Evolutionary conservation across 257 asterid species (phyloP).

Genomic region (Rhazya stricta): DNA sequence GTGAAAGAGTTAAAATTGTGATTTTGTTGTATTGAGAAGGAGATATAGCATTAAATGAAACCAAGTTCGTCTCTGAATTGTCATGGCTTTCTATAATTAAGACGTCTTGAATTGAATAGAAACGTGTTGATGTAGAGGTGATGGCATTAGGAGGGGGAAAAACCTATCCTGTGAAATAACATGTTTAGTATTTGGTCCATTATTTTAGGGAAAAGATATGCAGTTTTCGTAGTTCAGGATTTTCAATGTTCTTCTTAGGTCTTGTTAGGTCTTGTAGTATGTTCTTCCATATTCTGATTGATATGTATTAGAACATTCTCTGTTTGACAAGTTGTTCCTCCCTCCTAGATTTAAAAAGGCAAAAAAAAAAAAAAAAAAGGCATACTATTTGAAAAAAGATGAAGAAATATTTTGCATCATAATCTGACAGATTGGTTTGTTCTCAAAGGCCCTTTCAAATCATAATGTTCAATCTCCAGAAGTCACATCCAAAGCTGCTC

Average conservation of each 20-base stretch:
- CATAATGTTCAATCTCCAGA: slow-evolving; percentile 67
- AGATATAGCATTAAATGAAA: neutral
- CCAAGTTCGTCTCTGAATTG: neutral
- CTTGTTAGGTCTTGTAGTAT: neutral
- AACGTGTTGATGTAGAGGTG: neutral
- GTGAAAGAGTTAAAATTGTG: neutral
- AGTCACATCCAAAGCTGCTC: slow-evolving; percentile 66
- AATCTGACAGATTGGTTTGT: slow-evolving; percentile 11
- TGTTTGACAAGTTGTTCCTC: neutral
- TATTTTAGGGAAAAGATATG: neutral
- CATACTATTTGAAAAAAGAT: neutral
- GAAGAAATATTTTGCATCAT: slow-evolving; percentile 1
- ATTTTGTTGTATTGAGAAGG: neutral
- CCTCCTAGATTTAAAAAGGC: neutral
- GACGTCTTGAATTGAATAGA: neutral
- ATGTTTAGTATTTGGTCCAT: neutral
- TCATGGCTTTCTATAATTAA: neutral
- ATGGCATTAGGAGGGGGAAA: neutral
- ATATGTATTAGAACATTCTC: neutral
- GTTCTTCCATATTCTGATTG: neutral
- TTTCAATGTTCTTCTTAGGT: neutral
- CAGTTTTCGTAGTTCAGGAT: neutral
- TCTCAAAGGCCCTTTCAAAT: slow-evolving; percentile 44
- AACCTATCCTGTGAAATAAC: neutral
- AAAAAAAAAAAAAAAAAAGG: no score